A percentile compares a stretch with the other conserved stretches of the same genome.
Conservation (phyloP, 2,329 filamentous ascomycete species). For the Oidium heveae region DNA sequence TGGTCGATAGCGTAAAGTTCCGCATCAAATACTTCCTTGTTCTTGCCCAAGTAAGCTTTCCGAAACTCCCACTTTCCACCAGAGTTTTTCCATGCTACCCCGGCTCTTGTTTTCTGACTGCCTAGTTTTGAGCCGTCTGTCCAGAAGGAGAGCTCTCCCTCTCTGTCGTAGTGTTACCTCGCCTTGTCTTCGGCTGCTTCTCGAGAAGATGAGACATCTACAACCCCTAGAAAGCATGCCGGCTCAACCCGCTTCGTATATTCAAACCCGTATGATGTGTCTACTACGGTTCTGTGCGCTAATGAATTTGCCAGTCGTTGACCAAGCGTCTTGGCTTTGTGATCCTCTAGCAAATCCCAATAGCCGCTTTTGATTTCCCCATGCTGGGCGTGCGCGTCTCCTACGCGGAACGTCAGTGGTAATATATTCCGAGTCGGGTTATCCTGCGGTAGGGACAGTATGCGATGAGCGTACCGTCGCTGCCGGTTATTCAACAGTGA, state of each 20-base stretch:
- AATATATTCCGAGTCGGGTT: neutral
- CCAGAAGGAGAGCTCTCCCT: no score
- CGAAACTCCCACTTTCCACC: no score
- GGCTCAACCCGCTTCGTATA: neutral
- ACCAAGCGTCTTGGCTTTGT: neutral
- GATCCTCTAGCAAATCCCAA: neutral
- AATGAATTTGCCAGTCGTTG: neutral
- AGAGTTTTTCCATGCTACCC: neutral
- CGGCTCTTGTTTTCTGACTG: neutral
- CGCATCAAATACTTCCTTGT: neutral
- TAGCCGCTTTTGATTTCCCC: neutral
- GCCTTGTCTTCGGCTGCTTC: neutral
- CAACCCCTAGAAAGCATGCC: neutral
- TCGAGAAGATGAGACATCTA: neutral
- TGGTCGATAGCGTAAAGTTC: neutral
- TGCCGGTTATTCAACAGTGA: neutral
- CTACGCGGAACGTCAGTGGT: neutral
- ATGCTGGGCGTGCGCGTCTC: neutral
- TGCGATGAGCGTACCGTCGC: no score
- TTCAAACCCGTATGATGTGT: neutral
- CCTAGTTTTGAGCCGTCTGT: neutral
- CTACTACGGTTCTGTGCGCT: neutral
- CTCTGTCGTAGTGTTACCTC: neutral
- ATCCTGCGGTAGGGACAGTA: neutral
- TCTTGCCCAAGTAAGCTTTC: no score